Percentiles rank a stretch among this genome's conserved stretches.
phyloP scores from a whole-genome alignment of 108 stramenopile species.

The Aurantiochytrium sp. region DNA sequence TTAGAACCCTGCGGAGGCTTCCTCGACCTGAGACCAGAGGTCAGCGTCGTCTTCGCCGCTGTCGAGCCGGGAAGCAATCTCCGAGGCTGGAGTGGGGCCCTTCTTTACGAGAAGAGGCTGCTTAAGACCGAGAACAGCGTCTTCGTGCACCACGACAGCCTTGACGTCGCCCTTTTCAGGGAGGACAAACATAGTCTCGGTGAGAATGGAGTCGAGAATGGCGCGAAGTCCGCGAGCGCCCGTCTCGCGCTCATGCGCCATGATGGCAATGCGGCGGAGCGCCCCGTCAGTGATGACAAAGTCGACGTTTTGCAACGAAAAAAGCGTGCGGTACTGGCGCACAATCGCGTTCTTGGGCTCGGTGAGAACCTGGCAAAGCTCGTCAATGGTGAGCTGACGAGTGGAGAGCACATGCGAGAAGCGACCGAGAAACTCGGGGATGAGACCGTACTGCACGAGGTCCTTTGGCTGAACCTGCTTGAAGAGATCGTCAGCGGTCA shows the following conservation, averaged over 20 bases:
- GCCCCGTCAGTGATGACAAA: slow-evolving; percentile 86
- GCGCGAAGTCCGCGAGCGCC: slow-evolving; percentile 89
- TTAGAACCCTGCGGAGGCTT: slow-evolving; percentile 7
- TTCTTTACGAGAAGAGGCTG: slow-evolving; percentile 1
- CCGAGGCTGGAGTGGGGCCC: background rate
- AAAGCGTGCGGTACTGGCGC: slow-evolving; percentile 87
- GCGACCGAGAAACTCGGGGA: slow-evolving; percentile 92
- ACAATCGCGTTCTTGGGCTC: slow-evolving; percentile 88
- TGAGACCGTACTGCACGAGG: slow-evolving; percentile 84
- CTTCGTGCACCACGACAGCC: slow-evolving; percentile 84
- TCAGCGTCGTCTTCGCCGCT: background rate
- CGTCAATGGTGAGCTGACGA: slow-evolving; percentile 71
- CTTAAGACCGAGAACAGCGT: slow-evolving; percentile 61
- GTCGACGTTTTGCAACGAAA: slow-evolving; percentile 84
- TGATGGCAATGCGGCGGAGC: slow-evolving; percentile 74
- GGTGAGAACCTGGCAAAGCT: slow-evolving; percentile 85
- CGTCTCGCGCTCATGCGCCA: slow-evolving; percentile 77
- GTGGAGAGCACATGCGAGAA: slow-evolving; percentile 93
- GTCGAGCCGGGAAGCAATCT: background rate
- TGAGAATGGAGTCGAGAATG: slow-evolving; percentile 81
- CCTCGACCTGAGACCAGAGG: slow-evolving; percentile 11
- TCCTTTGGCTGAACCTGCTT: slow-evolving; percentile 85
- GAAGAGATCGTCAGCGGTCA: slow-evolving; percentile 52
- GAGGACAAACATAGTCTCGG: slow-evolving; percentile 86
- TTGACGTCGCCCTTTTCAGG: slow-evolving; percentile 73